Evolutionary conservation across 2,329 filamentous ascomycete species (phyloP).

Genomic region (Alternaria sp.): DNA sequence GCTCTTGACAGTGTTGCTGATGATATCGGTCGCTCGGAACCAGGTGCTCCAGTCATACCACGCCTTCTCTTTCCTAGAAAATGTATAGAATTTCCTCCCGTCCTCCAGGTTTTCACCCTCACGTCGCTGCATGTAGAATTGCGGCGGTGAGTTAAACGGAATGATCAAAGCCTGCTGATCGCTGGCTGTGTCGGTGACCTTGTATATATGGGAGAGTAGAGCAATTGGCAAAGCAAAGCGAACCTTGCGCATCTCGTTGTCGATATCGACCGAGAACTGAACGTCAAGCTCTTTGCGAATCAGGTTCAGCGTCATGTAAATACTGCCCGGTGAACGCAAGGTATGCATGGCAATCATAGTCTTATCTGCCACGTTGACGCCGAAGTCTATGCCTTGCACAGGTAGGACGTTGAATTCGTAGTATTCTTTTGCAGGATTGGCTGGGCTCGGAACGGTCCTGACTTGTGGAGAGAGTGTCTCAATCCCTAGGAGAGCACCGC

Average conservation of each 20-base stretch:
- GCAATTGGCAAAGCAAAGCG: slow-evolving; percentile 55
- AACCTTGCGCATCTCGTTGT: slow-evolving; percentile 33
- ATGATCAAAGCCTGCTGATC: slow-evolving; percentile 35
- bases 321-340: slow-evolving; percentile 30
- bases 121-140: slow-evolving; percentile 50
- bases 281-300: slow-evolving; percentile 53
- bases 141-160: slow-evolving; percentile 49
- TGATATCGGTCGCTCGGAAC: slow-evolving; percentile 69
- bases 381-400: slow-evolving; percentile 65
- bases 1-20: slow-evolving; percentile 47
- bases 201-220: slow-evolving; percentile 52
- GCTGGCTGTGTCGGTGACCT: slow-evolving; percentile 13
- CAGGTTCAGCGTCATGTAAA: slow-evolving; percentile 53
- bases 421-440: slow-evolving; percentile 29
- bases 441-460: slow-evolving; percentile 27
- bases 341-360: slow-evolving; percentile 67
- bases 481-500: slow-evolving; percentile 1
- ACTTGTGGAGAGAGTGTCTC: slow-evolving; percentile 4
- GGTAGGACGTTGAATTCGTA: slow-evolving; percentile 33
- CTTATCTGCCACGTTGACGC: slow-evolving; percentile 61
- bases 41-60: slow-evolving; percentile 66
- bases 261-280: slow-evolving; percentile 49
- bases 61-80: slow-evolving; percentile 30
- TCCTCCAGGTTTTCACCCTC: slow-evolving; percentile 17
- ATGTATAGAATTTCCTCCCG: slow-evolving; percentile 13